phyloP scores from a whole-genome alignment of 352 stramenopile genomes.

The Globisporangium parvum region DNA sequence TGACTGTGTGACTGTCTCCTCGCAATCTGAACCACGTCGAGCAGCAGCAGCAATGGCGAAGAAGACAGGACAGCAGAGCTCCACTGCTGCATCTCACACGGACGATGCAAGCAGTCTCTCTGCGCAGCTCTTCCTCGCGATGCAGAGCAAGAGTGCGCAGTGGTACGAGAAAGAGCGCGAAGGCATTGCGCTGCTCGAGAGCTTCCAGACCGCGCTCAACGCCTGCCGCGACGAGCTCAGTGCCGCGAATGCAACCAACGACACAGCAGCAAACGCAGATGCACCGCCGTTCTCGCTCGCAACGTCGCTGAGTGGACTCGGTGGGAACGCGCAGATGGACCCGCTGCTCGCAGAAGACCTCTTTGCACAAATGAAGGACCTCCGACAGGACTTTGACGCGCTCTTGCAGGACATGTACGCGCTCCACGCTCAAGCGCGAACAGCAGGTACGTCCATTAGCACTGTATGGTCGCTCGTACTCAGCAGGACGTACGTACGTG shows the following conservation, averaged over 20 bases:
- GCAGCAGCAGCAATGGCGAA: conserved; percentile 21
- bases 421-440: conserved; percentile 31
- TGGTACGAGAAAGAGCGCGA: conserved; percentile 66
- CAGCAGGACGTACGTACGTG: background rate
- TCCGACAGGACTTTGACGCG: conserved; percentile 37
- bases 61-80: conserved; percentile 20
- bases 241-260: background rate
- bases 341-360: conserved; percentile 65
- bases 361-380: conserved; percentile 49
- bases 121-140: conserved; percentile 26
- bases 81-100: no score
- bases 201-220: conserved; percentile 59
- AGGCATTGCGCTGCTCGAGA: conserved; percentile 57
- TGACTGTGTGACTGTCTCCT: background rate
- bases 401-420: conserved; percentile 59
- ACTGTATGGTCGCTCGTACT: background rate
- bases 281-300: conserved; percentile 2
- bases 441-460: conserved; percentile 20
- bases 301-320: conserved; percentile 20
- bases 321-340: conserved; percentile 41
- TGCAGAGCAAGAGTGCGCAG: conserved; percentile 34
- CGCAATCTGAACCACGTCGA: background rate
- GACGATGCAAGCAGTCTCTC: no score
- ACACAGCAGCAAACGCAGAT: background rate
- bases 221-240: conserved; percentile 24